A percentile compares a stretch with the other conserved stretches of the same genome.
phyloP scores from a whole-genome alignment of 1,139 yeast species.

The Suhomyces bolitotheri region DNA sequence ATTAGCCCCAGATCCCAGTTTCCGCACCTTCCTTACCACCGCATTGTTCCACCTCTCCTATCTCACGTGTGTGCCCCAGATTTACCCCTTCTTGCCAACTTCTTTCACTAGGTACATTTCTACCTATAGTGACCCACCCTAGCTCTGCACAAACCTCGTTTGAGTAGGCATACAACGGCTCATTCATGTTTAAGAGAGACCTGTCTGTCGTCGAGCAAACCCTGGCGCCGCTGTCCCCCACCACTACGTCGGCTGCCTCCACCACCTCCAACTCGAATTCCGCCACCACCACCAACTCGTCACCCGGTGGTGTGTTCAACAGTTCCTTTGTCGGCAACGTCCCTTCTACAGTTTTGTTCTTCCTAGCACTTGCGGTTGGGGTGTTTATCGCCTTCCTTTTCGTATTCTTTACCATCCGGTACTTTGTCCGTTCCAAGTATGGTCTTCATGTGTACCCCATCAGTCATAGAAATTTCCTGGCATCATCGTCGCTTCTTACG shows the following conservation, averaged over 20 bases:
- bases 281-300: not conserved
- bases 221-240: not conserved
- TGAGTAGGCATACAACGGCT: too few species aligned
- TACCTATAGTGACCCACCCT: too few species aligned
- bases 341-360: constrained; percentile 63
- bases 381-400: constrained; percentile 55
- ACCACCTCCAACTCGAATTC: not conserved
- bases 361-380: constrained; percentile 64
- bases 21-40: too few species aligned
- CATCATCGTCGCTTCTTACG: constrained; percentile 2
- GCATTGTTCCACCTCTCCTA: too few species aligned
- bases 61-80: too few species aligned
- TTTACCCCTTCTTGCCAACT: too few species aligned
- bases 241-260: not conserved
- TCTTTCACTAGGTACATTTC: too few species aligned
- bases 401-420: constrained; percentile 58
- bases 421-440: constrained; percentile 55
- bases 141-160: too few species aligned
- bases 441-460: constrained; percentile 53
- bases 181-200: not conserved
- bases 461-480: constrained; percentile 4
- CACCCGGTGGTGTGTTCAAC: constrained; percentile 1
- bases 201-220: not conserved
- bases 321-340: constrained; percentile 42
- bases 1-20: too few species aligned